Percentiles rank a stretch among this genome's conserved stretches.
Evolutionary conservation across 2,329 filamentous ascomycete genomes (phyloP).

Genomic region (Catunica adiposa): DNA sequence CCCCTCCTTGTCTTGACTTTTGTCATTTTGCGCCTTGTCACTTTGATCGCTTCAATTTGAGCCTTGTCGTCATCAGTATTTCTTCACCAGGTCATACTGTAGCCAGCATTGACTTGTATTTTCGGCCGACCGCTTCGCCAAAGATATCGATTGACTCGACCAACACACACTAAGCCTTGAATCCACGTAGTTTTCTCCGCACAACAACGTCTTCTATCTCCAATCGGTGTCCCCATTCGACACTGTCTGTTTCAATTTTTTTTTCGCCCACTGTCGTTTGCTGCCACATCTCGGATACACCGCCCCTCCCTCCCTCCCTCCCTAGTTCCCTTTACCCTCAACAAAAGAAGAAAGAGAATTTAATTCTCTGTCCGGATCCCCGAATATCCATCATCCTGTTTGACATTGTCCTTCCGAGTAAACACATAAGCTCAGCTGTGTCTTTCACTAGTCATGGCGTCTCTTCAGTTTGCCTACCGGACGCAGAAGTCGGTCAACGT

Average conservation of each 20-base stretch:
- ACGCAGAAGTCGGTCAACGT: constrained; percentile 93
- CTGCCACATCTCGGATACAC: neutral
- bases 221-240: neutral
- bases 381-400: neutral
- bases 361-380: constrained; percentile 1
- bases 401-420: neutral
- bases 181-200: neutral
- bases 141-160: neutral
- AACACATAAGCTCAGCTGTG: constrained; percentile 35
- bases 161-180: neutral
- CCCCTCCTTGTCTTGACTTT: constrained; percentile 1
- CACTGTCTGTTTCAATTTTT: neutral
- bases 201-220: neutral
- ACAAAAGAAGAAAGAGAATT: constrained; percentile 6
- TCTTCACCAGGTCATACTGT: neutral
- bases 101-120: neutral
- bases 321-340: neutral
- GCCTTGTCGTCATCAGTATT: constrained; percentile 7
- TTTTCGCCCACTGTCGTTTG: constrained; percentile 4
- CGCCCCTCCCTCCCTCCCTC: neutral
- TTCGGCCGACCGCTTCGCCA: neutral
- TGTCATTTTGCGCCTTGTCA: constrained; percentile 8
- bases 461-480: constrained; percentile 91
- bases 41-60: constrained; percentile 6
- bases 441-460: constrained; percentile 90